Evolutionary conservation across 176 grass and related monocot genomes (phyloP), one percentile per base, ranked within the genome.

Genomic region (Lolium multiflorum): DNA sequence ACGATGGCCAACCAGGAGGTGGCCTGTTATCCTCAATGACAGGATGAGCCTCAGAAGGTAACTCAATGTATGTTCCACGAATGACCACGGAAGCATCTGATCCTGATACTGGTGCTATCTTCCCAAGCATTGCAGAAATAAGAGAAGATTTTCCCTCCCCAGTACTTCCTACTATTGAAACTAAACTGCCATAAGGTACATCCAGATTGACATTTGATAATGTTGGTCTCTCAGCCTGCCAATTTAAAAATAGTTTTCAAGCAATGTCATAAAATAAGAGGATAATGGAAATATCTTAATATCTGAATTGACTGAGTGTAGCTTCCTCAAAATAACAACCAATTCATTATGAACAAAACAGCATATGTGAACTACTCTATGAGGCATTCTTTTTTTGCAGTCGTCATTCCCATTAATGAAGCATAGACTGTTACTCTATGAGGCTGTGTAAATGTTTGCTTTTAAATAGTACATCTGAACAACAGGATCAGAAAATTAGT

Each of bases 91-190:
- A 96, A 26, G 97, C 90, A 83, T 89, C 80, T 35, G 94, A 91
- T 86, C 90, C 97, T 62, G 88, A 65, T 61, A 91, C 82, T 68
- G 94, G 87, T 78, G 90, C 82, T 80, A 99, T 89, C 87, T 99
- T 94, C 57, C 97, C 92, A 84, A 99, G 97, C 94, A 99, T 99
- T 67, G 97, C 97, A 66, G 97, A 99, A 70, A 99, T 71, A 59
- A 99, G 88, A 92, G 97, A 99, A 82, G 97, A 96, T 82, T 99
- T 99, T n/a, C 97, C 97, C 88, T 99, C 97, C 79, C 97, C 97
- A 0, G 97, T 99, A 84, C 97, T 91, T 96, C 97, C 97, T 46
- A 99, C 97, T 73, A 99, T 79, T 52, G 97, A 94, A 80, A 96
- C 87, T 84, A 99, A 86, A 90, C 94, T 93, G 81, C 97, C 97